Conservation (phyloP, 1,139 yeast genomes). For the Geotrichum aggregatum region DNA sequence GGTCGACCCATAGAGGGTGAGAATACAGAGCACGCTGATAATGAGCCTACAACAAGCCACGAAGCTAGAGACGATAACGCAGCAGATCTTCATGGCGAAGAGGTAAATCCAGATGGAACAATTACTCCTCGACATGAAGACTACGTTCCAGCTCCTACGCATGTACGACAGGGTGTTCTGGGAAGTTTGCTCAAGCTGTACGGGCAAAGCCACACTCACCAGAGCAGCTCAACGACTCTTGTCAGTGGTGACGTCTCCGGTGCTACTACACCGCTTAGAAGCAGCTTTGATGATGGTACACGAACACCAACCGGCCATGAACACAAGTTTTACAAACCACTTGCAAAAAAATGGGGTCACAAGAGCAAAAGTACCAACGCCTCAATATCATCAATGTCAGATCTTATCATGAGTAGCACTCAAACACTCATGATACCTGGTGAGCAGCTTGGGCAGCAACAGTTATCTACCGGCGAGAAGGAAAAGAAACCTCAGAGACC, state of each 20-base stretch:
- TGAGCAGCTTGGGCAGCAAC: not conserved
- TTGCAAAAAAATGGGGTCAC: not conserved
- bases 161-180: slow-evolving; percentile 77
- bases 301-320: too few relatives aligned
- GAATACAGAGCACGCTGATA: not conserved
- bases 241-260: not conserved
- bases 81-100: not conserved
- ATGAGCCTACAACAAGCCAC: not conserved
- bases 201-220: slow-evolving; percentile 33
- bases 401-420: not conserved
- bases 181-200: slow-evolving; percentile 70
- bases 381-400: not conserved
- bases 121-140: slow-evolving; percentile 33
- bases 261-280: not conserved
- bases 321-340: not conserved
- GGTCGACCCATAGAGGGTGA: not conserved
- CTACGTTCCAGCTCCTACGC: slow-evolving; percentile 66
- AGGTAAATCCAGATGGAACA: not conserved
- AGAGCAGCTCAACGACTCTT: not conserved
- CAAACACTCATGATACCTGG: not conserved
- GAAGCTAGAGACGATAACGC: not conserved
- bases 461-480: too few relatives aligned
- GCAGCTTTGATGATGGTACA: not conserved
- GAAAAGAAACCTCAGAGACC: slow-evolving; percentile 20
- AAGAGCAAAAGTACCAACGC: slow-evolving; percentile 1